Evolutionary conservation across 225 moss, liverwort and hornwort species (phyloP).

Genomic region (Takakia lepidozioides): DNA sequence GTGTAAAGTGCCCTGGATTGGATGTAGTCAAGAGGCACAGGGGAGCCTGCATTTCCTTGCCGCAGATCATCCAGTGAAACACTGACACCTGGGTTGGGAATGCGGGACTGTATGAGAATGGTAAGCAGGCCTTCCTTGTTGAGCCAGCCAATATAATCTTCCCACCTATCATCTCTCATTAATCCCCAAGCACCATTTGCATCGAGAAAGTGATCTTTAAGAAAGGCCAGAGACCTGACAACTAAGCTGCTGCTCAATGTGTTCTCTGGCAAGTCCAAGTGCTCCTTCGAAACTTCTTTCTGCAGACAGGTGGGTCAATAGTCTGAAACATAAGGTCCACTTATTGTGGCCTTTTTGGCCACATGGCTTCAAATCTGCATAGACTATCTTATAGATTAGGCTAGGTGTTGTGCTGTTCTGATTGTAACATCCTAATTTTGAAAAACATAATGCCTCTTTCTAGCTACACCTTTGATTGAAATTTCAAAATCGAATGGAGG

Average conservation of each 20-base stretch:
- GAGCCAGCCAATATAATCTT: slow-evolving; percentile 52
- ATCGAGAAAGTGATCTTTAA: slow-evolving; percentile 27
- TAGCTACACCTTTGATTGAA: neutral
- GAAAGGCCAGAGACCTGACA: slow-evolving; percentile 31
- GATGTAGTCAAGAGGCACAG: slow-evolving; percentile 14
- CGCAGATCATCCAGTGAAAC: slow-evolving; percentile 71
- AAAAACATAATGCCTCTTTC: too few relatives aligned
- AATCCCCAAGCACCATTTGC: slow-evolving; percentile 46
- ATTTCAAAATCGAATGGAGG: neutral
- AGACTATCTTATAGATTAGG: too few relatives aligned
- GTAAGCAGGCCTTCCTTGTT: slow-evolving; percentile 54
- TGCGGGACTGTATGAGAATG: slow-evolving; percentile 41
- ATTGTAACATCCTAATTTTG: too few relatives aligned
- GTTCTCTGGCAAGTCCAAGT: slow-evolving; percentile 40
- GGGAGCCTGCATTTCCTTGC: slow-evolving; percentile 42
- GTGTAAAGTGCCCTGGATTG: slow-evolving; percentile 23
- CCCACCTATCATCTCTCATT: slow-evolving; percentile 42
- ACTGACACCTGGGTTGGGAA: slow-evolving; percentile 46
- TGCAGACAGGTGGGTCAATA: too few relatives aligned
- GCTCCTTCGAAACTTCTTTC: slow-evolving; percentile 43
- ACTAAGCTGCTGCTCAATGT: slow-evolving; percentile 30
- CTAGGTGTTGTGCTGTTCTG: too few relatives aligned
- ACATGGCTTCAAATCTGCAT: too few relatives aligned
- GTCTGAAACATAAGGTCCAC: too few relatives aligned
- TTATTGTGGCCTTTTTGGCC: too few relatives aligned